These are phyloP conservation scores for Xylariaceae sp. DNA, from an alignment of 2,329 filamentous ascomycete species.

Conservation along the genomic window DNA sequence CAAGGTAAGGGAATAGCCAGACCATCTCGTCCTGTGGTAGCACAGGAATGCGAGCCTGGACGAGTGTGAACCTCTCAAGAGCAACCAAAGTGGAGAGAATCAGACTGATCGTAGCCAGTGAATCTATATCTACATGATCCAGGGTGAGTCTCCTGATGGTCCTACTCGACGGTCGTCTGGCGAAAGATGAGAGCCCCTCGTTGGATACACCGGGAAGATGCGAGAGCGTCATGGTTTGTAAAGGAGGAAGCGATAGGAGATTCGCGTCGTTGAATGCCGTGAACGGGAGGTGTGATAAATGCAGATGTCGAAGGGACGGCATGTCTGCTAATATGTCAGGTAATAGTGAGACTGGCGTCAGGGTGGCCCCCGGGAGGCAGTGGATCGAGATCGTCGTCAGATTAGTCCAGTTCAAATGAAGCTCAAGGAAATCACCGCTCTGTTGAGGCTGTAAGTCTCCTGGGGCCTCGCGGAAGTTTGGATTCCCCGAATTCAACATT, in stretches of 20 bases:
- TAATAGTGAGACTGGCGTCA: conserved; percentile 51
- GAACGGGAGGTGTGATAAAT: conserved; percentile 53
- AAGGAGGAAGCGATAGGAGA: conserved; percentile 51
- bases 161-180: conserved; percentile 44
- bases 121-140: conserved; percentile 53
- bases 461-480: conserved; percentile 28
- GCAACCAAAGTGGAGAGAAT: conserved; percentile 52
- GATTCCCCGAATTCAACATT: conserved; percentile 21
- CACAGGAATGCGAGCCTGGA: conserved; percentile 52
- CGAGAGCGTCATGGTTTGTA: conserved; percentile 53
- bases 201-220: conserved; percentile 54
- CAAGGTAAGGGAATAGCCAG: conserved; percentile 62
- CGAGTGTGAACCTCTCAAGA: conserved; percentile 49
- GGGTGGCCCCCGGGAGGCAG: conserved; percentile 51
- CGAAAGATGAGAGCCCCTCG: conserved; percentile 53
- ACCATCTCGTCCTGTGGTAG: conserved; percentile 54
- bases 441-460: conserved; percentile 40
- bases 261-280: conserved; percentile 55
- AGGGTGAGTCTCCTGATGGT: conserved; percentile 49
- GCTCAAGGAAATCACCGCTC: conserved; percentile 43
- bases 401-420: conserved; percentile 53
- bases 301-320: conserved; percentile 54
- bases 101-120: conserved; percentile 55
- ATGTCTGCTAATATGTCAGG: conserved; percentile 47
- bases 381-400: conserved; percentile 56